Percentiles rank a stretch among this genome's conserved stretches.
Evolutionary conservation across 2,329 filamentous ascomycete species (phyloP).

Genomic region (Myriangium duriaei): DNA sequence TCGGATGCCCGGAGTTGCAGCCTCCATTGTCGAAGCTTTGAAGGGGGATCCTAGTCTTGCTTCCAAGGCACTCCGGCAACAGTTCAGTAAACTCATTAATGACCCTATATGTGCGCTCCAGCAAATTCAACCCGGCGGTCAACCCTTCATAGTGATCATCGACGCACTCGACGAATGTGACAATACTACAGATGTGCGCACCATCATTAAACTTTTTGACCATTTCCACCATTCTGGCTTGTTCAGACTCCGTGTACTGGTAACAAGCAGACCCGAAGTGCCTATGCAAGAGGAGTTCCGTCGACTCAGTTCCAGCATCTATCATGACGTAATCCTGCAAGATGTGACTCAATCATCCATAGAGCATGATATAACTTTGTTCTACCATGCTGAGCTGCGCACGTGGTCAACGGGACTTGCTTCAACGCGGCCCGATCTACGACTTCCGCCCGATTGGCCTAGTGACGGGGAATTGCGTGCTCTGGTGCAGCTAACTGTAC

Average conservation of each 20-base stretch:
- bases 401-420: constrained; percentile 10
- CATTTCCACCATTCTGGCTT: constrained; percentile 11
- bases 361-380: constrained; percentile 27
- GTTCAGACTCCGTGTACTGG: constrained; percentile 23
- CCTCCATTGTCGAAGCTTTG: constrained; percentile 12
- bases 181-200: constrained; percentile 11
- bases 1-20: constrained; percentile 5
- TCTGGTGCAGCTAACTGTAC: constrained; percentile 21
- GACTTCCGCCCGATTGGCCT: constrained; percentile 23
- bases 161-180: constrained; percentile 28
- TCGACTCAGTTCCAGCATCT: constrained; percentile 16
- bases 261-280: constrained; percentile 34
- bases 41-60: constrained; percentile 3
- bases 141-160: constrained; percentile 19
- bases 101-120: too few relatives aligned
- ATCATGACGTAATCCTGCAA: constrained; percentile 26
- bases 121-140: too few relatives aligned
- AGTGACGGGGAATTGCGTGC: constrained; percentile 13
- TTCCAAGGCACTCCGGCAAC: constrained; percentile 5
- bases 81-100: constrained; percentile 9
- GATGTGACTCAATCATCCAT: constrained; percentile 22
- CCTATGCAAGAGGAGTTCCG: constrained; percentile 27
- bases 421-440: too few relatives aligned
- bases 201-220: constrained; percentile 22
- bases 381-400: constrained; percentile 21